phyloP scores from a whole-genome alignment of 1,284 basidiomycete species.

The Singerocomus inundabilis region DNA sequence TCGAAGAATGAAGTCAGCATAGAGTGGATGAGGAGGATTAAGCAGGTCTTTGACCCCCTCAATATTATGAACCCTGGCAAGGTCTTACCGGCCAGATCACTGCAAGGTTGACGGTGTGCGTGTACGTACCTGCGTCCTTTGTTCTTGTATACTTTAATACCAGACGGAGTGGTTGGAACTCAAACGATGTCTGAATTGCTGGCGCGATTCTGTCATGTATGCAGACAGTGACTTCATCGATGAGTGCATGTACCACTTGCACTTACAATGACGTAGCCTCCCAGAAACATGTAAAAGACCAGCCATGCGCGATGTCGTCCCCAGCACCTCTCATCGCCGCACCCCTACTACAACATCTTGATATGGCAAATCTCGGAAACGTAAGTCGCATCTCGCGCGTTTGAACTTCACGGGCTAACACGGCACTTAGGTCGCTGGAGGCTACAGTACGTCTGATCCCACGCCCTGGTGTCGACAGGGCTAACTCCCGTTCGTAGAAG shows the following conservation, averaged over 20 bases:
- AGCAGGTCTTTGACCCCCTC: slow-evolving; percentile 87
- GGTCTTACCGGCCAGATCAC: slow-evolving; percentile 45
- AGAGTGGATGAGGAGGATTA: slow-evolving; percentile 88
- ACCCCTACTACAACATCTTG: neutral
- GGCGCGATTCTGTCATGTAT: neutral
- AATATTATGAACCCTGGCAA: slow-evolving; percentile 92
- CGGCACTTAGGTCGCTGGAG: slow-evolving; percentile 12
- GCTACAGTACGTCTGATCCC: slow-evolving; percentile 11
- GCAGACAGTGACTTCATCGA: neutral
- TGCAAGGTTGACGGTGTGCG: neutral
- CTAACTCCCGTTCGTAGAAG: slow-evolving; percentile 21
- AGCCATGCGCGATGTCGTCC: neutral
- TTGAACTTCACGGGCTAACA: neutral
- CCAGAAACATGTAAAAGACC: slow-evolving; percentile 11
- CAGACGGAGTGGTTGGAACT: too few species aligned
- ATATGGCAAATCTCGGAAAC: slow-evolving; percentile 23
- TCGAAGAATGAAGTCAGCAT: slow-evolving; percentile 82
- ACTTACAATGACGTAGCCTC: slow-evolving; percentile 11
- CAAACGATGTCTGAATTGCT: too few species aligned
- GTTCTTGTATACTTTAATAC: neutral
- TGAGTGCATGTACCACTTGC: slow-evolving; percentile 7
- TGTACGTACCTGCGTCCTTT: neutral
- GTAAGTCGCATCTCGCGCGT: slow-evolving; percentile 1
- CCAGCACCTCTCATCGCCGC: neutral
- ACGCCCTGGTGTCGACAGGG: neutral